Evolutionary conservation across 2,329 filamentous ascomycete species (phyloP).

Genomic region (Fusarium nisikadoi): DNA sequence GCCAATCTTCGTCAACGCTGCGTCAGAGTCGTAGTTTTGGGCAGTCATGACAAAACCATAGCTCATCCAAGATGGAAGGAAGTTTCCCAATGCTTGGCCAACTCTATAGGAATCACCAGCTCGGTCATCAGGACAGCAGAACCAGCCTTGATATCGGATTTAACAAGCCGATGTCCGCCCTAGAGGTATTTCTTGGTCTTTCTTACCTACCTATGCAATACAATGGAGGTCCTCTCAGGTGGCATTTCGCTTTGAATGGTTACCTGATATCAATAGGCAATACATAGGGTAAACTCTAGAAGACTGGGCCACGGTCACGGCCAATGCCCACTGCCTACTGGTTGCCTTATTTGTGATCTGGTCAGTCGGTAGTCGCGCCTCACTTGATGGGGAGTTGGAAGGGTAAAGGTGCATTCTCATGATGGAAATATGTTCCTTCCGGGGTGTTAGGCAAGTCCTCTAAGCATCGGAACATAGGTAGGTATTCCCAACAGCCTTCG

Average conservation of each 20-base stretch:
- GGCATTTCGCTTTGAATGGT: neutral
- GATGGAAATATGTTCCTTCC: neutral
- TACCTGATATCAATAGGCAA: neutral
- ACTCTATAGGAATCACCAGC: too few relatives aligned
- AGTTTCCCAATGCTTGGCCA: too few relatives aligned
- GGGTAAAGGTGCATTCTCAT: neutral
- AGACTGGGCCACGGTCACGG: too few relatives aligned
- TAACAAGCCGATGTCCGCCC: neutral
- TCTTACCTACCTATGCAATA: neutral
- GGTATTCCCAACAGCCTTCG: neutral
- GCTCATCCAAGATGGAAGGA: too few relatives aligned
- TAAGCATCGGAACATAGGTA: neutral
- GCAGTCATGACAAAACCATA: too few relatives aligned
- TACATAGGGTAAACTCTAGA: neutral
- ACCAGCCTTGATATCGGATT: too few relatives aligned
- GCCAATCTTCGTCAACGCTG: too few relatives aligned
- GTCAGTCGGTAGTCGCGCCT: neutral
- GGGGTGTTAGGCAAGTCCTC: too few relatives aligned
- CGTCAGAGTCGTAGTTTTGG: too few relatives aligned
- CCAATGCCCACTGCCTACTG: too few relatives aligned
- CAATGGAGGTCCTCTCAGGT: neutral
- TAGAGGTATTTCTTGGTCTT: neutral
- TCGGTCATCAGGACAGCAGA: too few relatives aligned
- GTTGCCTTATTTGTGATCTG: neutral
- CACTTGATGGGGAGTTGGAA: neutral